These are phyloP conservation scores for Arachnopeziza araneosa DNA, from an alignment of 2,329 filamentous ascomycete genomes.

Conservation along the genomic window DNA sequence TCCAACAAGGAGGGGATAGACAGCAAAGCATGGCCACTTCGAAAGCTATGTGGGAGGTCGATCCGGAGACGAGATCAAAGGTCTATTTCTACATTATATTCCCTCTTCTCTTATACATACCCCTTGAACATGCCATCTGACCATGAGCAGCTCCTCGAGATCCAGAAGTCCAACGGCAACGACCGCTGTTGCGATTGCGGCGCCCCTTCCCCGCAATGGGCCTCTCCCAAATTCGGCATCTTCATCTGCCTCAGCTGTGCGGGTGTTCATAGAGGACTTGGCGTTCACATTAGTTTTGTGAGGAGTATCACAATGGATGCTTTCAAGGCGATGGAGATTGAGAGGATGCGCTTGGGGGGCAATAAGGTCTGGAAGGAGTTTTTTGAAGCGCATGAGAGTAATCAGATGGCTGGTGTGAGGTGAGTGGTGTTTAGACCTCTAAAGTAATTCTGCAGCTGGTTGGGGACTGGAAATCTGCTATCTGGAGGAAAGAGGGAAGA, in stretches of 20 bases:
- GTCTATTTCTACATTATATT: conserved; percentile 39
- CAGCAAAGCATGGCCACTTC: conserved; percentile 42
- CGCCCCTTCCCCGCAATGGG: conserved; percentile 97
- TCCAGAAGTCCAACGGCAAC: conserved; percentile 87
- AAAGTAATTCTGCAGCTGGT: too few species aligned
- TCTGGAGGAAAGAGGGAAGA: too few species aligned
- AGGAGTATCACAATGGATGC: conserved; percentile 98
- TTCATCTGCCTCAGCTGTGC: conserved; percentile 98
- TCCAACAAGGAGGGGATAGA: neutral
- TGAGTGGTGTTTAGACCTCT: conserved; percentile 13
- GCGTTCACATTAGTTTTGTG: conserved; percentile 98
- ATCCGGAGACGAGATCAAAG: conserved; percentile 94
- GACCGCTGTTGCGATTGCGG: conserved; percentile 91
- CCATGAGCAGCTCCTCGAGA: conserved; percentile 69
- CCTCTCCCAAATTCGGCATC: conserved; percentile 92
- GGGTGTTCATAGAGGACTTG: conserved; percentile 87
- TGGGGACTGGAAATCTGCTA: too few species aligned
- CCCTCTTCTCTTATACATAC: neutral
- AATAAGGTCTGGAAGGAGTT: conserved; percentile 85
- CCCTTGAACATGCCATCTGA: neutral
- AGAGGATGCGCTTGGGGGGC: conserved; percentile 87
- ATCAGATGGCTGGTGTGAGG: conserved; percentile 56
- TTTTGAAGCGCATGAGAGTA: conserved; percentile 69
- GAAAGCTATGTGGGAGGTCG: conserved; percentile 96
- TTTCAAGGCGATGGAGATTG: conserved; percentile 89